Percentiles rank a stretch among this genome's conserved stretches.
phyloP scores from a whole-genome alignment of 2,329 filamentous ascomycete genomes.

The Aspergillus brunneoviolaceus region DNA sequence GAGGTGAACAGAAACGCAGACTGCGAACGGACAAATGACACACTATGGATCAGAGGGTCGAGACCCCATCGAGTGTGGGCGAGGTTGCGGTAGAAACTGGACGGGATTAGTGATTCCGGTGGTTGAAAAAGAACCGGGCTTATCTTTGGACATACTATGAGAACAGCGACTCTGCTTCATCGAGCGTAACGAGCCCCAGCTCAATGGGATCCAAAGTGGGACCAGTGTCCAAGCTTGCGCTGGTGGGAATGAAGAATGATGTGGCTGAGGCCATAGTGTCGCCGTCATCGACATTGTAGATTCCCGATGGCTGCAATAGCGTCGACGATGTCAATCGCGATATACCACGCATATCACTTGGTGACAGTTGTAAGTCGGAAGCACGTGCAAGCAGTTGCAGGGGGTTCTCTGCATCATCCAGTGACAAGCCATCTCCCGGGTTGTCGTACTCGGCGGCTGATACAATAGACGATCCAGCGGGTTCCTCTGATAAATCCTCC shows the following conservation, averaged over 20 bases:
- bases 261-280: slow-evolving; percentile 43
- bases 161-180: slow-evolving; percentile 65
- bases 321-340: slow-evolving; percentile 25
- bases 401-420: slow-evolving; percentile 74
- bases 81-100: slow-evolving; percentile 68
- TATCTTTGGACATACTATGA: slow-evolving; percentile 54
- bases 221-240: slow-evolving; percentile 62
- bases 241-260: slow-evolving; percentile 66
- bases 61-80: slow-evolving; percentile 74
- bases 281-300: slow-evolving; percentile 11
- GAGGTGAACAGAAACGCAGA: slow-evolving; percentile 73
- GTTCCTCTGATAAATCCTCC: slow-evolving; percentile 35
- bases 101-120: slow-evolving; percentile 2
- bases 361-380: slow-evolving; percentile 64
- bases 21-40: slow-evolving; percentile 63
- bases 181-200: slow-evolving; percentile 65
- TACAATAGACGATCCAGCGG: slow-evolving; percentile 19
- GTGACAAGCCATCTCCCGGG: slow-evolving; percentile 55
- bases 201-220: slow-evolving; percentile 67
- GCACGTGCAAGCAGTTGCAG: slow-evolving; percentile 71
- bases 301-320: slow-evolving; percentile 43
- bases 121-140: neutral
- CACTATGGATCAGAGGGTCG: slow-evolving; percentile 65
- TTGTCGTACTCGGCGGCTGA: slow-evolving; percentile 26
- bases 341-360: slow-evolving; percentile 27